These are phyloP conservation scores for Aaosphaeria pasadenensis DNA, from an alignment of 2,329 filamentous ascomycete genomes.

Conservation along the genomic window DNA sequence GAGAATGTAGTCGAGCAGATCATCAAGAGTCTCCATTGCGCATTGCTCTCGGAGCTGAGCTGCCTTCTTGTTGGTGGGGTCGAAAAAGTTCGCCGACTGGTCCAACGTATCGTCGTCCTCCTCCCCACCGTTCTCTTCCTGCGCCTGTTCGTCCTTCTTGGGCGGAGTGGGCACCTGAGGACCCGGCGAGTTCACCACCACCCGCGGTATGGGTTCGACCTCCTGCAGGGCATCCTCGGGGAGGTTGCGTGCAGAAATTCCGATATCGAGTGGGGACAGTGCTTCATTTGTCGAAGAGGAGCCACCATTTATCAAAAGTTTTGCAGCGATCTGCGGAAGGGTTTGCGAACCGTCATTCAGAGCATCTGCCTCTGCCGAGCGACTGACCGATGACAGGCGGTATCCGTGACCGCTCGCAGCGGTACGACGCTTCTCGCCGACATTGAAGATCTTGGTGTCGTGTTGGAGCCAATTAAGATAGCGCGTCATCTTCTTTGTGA, in stretches of 20 bases:
- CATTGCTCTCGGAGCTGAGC: constrained; percentile 85
- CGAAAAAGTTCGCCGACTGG: constrained; percentile 91
- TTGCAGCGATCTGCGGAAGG: constrained; percentile 44
- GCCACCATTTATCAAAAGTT: constrained; percentile 59
- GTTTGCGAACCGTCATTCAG: constrained; percentile 25
- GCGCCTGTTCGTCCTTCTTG: not conserved
- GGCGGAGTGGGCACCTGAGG: constrained; percentile 18
- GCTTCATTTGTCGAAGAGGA: constrained; percentile 37
- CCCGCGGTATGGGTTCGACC: constrained; percentile 11
- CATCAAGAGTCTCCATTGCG: constrained; percentile 87
- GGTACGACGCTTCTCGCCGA: constrained; percentile 83
- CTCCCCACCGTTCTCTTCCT: constrained; percentile 11
- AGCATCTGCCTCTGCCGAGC: constrained; percentile 20
- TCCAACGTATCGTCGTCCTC: constrained; percentile 61
- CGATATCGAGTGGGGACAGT: constrained; percentile 31
- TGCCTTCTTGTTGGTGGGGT: constrained; percentile 80
- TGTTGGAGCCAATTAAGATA: constrained; percentile 98
- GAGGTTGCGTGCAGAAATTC: constrained; percentile 20
- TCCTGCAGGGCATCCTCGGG: not conserved
- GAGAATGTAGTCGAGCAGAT: constrained; percentile 86
- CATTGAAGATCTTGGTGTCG: constrained; percentile 94
- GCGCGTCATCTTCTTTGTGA: constrained; percentile 94
- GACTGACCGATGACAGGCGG: constrained; percentile 30
- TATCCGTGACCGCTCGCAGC: constrained; percentile 61
- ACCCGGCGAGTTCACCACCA: constrained; percentile 35